Base-by-base conservation (phyloP, 2,329 filamentous ascomycete species). In the Fusarium decemcellulare region DNA sequence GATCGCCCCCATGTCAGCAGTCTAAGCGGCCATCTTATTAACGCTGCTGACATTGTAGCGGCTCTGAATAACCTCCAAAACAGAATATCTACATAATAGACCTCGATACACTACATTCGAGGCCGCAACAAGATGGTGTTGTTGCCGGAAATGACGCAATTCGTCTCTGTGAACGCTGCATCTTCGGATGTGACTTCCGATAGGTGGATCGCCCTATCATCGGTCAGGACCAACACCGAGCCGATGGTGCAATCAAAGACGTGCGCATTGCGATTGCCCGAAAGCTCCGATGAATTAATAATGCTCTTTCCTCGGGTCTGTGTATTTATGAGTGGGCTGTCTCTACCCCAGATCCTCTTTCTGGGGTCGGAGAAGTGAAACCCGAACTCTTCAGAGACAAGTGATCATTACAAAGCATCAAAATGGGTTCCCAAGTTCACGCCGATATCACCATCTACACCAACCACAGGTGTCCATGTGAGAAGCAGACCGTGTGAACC, bases 381-480 rank as follows among this genome's bases (percentile, higher is more conserved):
- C 3, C 32, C 12, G 32, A 9, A 34, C 23, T 39, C 36, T n/a
- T n/a, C 32, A 34, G 32, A 39, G 9, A 36, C 34, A 16, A 51
- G 32, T 51, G 36, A 62, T 63, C 34, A 36, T n/a, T 50, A 23
- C 23, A 23, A 46, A 5, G 10, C 43, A 47, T 11, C 32, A 37
- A 71, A 7, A 72, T 73, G 70, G 55, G 60, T 51, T 67, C 70
- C 53, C 67, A 61, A 61, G 51, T 67, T 47, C 58, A 66, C 8
- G 50, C 72, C 67, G 53, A 69, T 70, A 89, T 93, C 77, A 90
- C 82, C 34, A 82, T 93, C 43, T 94, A 94, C 81, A 93, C 91
- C 51, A 91, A 90, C 82, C 90, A 89, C 71, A 54, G 71, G 52
- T 94, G 92, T 77, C 92, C 92, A 23, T 94, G 87, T 83, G 74